phyloP scores from a whole-genome alignment of 1,284 basidiomycete species.

The Chalciporus sp. region DNA sequence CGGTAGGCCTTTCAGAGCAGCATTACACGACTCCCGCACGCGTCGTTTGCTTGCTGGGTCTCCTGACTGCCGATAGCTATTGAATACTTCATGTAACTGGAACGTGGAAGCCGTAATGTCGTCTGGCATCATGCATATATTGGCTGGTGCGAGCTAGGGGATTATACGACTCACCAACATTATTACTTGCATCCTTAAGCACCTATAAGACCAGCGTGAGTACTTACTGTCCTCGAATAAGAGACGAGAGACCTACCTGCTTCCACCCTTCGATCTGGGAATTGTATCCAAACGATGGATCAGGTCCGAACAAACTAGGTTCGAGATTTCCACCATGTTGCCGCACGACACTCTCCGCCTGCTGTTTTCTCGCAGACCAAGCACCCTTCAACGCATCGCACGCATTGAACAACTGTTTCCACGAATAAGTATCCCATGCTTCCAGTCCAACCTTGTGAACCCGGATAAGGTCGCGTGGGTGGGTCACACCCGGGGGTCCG shows the following conservation, averaged over 20 bases:
- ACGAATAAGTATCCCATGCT: conserved; percentile 56
- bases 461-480: conserved; percentile 60
- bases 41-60: conserved; percentile 58
- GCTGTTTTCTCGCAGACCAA: conserved; percentile 53
- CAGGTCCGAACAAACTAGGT: conserved; percentile 26
- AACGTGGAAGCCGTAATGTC: conserved; percentile 56
- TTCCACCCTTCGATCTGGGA: conserved; percentile 49
- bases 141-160: not conserved
- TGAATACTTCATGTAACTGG: conserved; percentile 61
- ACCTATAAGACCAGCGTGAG: conserved; percentile 38
- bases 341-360: conserved; percentile 43
- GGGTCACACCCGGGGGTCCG: conserved; percentile 39
- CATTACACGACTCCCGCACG: conserved; percentile 63
- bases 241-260: conserved; percentile 41
- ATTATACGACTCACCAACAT: conserved; percentile 43
- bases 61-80: conserved; percentile 58
- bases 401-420: conserved; percentile 55
- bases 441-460: conserved; percentile 56
- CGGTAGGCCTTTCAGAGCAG: conserved; percentile 55
- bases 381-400: conserved; percentile 56
- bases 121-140: conserved; percentile 37
- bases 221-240: not conserved
- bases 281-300: conserved; percentile 31
- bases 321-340: conserved; percentile 39
- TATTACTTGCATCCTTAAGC: conserved; percentile 50